These are phyloP conservation scores for Oldenlandia corymbosa DNA, from an alignment of 257 asterid species.

Conservation along the genomic window DNA sequence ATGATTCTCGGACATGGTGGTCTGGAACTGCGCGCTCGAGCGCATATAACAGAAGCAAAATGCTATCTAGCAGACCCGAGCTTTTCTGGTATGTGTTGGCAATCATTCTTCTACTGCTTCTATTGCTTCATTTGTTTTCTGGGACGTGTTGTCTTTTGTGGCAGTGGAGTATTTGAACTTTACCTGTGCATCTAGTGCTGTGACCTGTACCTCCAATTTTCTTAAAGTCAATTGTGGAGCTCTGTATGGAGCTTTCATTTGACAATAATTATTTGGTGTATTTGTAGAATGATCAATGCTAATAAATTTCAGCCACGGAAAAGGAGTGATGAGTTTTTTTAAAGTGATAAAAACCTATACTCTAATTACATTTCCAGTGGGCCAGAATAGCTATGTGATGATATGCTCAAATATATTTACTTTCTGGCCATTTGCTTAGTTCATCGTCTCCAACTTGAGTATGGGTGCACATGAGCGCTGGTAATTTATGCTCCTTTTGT, in stretches of 20 bases:
- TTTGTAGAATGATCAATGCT: background rate
- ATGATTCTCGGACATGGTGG: constrained; percentile 96
- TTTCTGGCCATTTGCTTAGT: background rate
- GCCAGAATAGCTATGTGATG: background rate
- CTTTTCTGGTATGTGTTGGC: constrained; percentile 56
- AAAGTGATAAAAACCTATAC: too few species aligned
- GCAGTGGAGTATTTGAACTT: background rate
- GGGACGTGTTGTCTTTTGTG: too few species aligned
- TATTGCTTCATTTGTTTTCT: background rate
- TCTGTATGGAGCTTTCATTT: background rate
- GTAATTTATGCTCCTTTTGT: background rate
- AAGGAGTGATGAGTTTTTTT: background rate
- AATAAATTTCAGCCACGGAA: too few species aligned
- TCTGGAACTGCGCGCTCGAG: constrained; percentile 82
- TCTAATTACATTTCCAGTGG: background rate
- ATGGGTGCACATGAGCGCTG: background rate
- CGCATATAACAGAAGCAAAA: constrained; percentile 79
- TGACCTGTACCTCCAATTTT: background rate
- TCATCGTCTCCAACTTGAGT: background rate
- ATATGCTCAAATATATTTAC: background rate
- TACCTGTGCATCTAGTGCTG: background rate
- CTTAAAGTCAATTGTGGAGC: background rate
- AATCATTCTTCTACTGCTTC: background rate
- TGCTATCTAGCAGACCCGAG: constrained; percentile 73
- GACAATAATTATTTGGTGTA: background rate